Evolutionary conservation across 768 basidiomycete species (phyloP).

Genomic region (Auriscalpium orientale): DNA sequence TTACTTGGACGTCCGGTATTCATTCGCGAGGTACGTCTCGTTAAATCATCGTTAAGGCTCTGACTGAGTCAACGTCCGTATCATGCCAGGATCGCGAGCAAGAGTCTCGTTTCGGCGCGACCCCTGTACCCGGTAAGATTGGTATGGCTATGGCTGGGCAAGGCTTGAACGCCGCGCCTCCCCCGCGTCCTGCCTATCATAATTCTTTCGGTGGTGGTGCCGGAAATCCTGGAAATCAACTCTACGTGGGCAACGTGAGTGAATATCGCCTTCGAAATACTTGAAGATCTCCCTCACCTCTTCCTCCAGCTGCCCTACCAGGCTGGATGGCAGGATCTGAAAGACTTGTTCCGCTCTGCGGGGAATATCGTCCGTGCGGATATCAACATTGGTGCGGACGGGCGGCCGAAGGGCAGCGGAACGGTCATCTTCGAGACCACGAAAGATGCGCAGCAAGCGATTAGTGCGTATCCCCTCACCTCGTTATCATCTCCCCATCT

Average conservation of each 20-base stretch:
- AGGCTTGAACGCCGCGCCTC: constrained; percentile 69
- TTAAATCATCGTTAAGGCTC: not conserved
- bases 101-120: constrained; percentile 90
- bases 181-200: constrained; percentile 76
- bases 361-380: constrained; percentile 95
- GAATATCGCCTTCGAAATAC: not conserved
- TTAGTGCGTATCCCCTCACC: constrained; percentile 47
- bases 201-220: constrained; percentile 68
- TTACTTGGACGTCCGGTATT: constrained; percentile 94
- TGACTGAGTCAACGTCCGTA: constrained; percentile 1
- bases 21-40: constrained; percentile 76
- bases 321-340: constrained; percentile 98
- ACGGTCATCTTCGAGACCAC: constrained; percentile 92
- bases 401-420: constrained; percentile 93
- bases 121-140: constrained; percentile 92
- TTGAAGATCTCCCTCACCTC: not conserved
- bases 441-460: constrained; percentile 87
- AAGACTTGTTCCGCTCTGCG: constrained; percentile 92
- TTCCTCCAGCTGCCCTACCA: constrained; percentile 75
- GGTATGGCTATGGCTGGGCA: constrained; percentile 96
- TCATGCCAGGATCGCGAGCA: constrained; percentile 82
- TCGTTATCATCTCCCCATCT: not conserved
- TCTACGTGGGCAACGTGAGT: constrained; percentile 87
- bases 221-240: constrained; percentile 80
- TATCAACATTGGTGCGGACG: constrained; percentile 89